Conservation (phyloP, 2,329 filamentous ascomycete species). For the Rugonectria rugulosa region DNA sequence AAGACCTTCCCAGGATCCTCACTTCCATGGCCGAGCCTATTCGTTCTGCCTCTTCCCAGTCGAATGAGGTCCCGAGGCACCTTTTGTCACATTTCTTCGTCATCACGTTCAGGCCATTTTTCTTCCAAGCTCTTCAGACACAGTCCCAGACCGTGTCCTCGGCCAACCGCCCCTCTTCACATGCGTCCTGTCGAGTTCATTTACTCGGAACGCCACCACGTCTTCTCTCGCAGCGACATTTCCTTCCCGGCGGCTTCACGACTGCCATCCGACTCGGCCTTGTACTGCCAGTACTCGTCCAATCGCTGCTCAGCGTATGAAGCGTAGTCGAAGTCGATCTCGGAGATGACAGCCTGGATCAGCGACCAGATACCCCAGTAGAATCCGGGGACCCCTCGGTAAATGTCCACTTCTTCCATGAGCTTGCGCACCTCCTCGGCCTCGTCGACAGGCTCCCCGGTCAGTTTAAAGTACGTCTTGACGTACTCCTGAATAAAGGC, state of each 20-base stretch:
- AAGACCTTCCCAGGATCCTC: conserved; percentile 14
- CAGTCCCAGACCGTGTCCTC: conserved; percentile 8
- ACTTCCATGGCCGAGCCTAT: conserved; percentile 1
- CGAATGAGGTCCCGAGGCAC: neutral
- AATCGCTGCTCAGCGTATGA: conserved; percentile 86
- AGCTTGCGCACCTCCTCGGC: conserved; percentile 73
- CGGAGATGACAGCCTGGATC: conserved; percentile 92
- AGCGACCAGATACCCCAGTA: conserved; percentile 94
- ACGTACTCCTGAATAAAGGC: conserved; percentile 88
- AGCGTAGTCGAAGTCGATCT: conserved; percentile 97
- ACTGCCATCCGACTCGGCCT: conserved; percentile 73
- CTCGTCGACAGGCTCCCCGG: conserved; percentile 54
- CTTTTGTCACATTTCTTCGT: neutral
- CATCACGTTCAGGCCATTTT: conserved; percentile 2
- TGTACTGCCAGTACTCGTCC: conserved; percentile 94
- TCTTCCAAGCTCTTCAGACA: neutral
- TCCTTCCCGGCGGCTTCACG: conserved; percentile 61
- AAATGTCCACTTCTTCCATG: conserved; percentile 82
- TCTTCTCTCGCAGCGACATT: conserved; percentile 76
- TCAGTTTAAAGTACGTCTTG: conserved; percentile 70
- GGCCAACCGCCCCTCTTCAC: conserved; percentile 11
- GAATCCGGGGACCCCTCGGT: conserved; percentile 89
- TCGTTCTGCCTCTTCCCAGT: neutral
- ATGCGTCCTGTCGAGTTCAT: conserved; percentile 4
- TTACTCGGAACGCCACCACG: conserved; percentile 67